phyloP scores from a whole-genome alignment of 805 yeast genomes.

The Metschnikowia hibisci region DNA sequence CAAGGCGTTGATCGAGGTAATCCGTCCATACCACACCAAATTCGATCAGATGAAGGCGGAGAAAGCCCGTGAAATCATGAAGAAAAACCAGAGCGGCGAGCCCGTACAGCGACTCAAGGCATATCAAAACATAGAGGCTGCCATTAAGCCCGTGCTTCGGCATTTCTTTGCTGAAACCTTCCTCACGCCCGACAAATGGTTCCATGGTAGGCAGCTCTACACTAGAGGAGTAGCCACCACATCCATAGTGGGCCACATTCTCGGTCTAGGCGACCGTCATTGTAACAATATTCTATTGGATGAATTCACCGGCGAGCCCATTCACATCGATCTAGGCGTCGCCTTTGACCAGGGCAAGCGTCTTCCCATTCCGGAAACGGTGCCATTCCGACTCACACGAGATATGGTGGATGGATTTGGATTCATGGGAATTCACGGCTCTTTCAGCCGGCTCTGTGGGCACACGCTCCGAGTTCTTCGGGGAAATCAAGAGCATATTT shows the following conservation, averaged over 20 bases:
- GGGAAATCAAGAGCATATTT: conserved; percentile 60
- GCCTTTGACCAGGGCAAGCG: conserved; percentile 92
- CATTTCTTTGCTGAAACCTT: conserved; percentile 68
- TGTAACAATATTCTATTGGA: conserved; percentile 88
- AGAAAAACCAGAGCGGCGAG: conserved; percentile 47
- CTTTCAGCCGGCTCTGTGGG: conserved; percentile 70
- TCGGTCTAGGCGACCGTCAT: conserved; percentile 96
- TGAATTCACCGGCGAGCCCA: conserved; percentile 78
- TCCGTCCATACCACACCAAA: conserved; percentile 57
- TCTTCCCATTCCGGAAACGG: conserved; percentile 84
- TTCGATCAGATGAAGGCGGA: conserved; percentile 46
- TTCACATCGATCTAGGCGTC: conserved; percentile 94
- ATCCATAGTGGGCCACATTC: conserved; percentile 80
- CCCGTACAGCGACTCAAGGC: conserved; percentile 40
- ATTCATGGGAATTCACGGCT: conserved; percentile 74
- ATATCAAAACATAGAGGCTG: conserved; percentile 45
- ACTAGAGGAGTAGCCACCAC: conserved; percentile 77
- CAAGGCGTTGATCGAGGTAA: conserved; percentile 61
- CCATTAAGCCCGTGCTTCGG: conserved; percentile 64
- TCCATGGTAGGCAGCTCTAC: conserved; percentile 56
- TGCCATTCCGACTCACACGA: conserved; percentile 87
- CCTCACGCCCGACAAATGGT: conserved; percentile 71
- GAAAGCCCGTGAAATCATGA: conserved; percentile 64
- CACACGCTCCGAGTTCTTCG: conserved; percentile 66
- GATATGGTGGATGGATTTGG: conserved; percentile 95